phyloP scores from a whole-genome alignment of 2,329 filamentous ascomycete species.

The Sphaerulina musiva region DNA sequence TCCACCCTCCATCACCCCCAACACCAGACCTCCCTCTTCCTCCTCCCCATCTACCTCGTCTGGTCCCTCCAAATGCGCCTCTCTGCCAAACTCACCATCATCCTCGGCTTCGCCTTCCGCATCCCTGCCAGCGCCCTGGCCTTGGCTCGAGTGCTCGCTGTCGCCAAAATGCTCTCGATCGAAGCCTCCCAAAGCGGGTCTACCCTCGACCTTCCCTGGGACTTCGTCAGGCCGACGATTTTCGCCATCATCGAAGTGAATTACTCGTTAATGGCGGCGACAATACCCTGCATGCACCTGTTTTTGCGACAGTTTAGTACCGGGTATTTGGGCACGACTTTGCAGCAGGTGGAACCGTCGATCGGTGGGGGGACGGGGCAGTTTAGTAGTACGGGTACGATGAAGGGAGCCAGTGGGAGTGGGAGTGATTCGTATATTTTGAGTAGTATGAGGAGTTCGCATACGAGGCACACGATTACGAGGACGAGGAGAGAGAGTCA shows the following conservation, averaged over 20 bases:
- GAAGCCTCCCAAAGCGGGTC: neutral
- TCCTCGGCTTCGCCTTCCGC: constrained; percentile 17
- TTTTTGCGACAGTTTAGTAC: constrained; percentile 16
- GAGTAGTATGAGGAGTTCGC: constrained; percentile 8
- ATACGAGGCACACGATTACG: neutral
- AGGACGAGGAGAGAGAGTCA: too few species aligned
- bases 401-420: neutral
- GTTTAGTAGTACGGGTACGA: neutral
- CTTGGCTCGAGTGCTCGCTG: constrained; percentile 9
- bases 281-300: constrained; percentile 19
- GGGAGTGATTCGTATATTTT: constrained; percentile 6
- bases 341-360: constrained; percentile 10
- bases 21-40: constrained; percentile 4
- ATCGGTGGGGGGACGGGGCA: neutral
- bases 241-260: constrained; percentile 15
- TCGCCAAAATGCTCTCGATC: constrained; percentile 9
- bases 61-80: constrained; percentile 14
- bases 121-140: constrained; percentile 13
- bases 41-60: constrained; percentile 15
- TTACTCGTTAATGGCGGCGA: constrained; percentile 17
- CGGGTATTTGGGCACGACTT: constrained; percentile 13
- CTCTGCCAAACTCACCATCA: constrained; percentile 12
- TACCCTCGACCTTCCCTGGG: constrained; percentile 11
- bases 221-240: constrained; percentile 10
- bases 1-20: neutral